Conservation (phyloP, 2,329 filamentous ascomycete genomes). For the Fusarium pilosicola region DNA sequence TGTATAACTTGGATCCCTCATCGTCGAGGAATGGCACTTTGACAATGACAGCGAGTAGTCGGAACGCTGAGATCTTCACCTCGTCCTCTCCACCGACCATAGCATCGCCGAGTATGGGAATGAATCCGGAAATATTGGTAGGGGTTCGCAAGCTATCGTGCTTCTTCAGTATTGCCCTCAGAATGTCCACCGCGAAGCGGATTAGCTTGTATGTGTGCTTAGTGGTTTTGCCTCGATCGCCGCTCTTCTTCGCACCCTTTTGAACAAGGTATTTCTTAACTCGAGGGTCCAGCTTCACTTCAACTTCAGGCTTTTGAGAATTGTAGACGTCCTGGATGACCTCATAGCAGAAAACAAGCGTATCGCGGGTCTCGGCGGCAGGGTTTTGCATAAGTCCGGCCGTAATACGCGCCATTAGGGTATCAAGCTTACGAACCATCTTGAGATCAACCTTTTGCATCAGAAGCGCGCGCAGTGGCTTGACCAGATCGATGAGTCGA, state of each 20-base stretch:
- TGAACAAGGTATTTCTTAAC: constrained; percentile 82
- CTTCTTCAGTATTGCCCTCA: constrained; percentile 87
- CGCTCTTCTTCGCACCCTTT: constrained; percentile 78
- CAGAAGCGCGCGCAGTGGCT: constrained; percentile 81
- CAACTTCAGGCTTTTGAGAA: constrained; percentile 62
- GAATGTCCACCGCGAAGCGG: constrained; percentile 86
- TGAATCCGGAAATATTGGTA: constrained; percentile 82
- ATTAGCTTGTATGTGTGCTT: constrained; percentile 89
- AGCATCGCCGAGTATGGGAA: constrained; percentile 89
- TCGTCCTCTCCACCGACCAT: constrained; percentile 88
- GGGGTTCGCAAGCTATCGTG: constrained; percentile 83
- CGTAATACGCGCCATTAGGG: constrained; percentile 83
- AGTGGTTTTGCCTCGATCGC: constrained; percentile 75
- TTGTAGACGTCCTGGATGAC: constrained; percentile 88
- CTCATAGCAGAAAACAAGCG: constrained; percentile 95
- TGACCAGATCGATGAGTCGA: constrained; percentile 78
- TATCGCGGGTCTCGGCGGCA: constrained; percentile 79
- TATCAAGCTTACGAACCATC: constrained; percentile 89
- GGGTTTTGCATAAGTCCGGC: constrained; percentile 85
- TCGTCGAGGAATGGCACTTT: constrained; percentile 84
- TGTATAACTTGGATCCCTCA: constrained; percentile 70
- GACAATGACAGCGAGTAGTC: constrained; percentile 84
- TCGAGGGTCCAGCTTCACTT: constrained; percentile 68
- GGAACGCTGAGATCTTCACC: constrained; percentile 87
- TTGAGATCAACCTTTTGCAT: constrained; percentile 85